Percentiles rank a stretch among this genome's conserved stretches.
Conservation (phyloP, 2,329 filamentous ascomycete genomes). For the Paecilomyces fulvus region DNA sequence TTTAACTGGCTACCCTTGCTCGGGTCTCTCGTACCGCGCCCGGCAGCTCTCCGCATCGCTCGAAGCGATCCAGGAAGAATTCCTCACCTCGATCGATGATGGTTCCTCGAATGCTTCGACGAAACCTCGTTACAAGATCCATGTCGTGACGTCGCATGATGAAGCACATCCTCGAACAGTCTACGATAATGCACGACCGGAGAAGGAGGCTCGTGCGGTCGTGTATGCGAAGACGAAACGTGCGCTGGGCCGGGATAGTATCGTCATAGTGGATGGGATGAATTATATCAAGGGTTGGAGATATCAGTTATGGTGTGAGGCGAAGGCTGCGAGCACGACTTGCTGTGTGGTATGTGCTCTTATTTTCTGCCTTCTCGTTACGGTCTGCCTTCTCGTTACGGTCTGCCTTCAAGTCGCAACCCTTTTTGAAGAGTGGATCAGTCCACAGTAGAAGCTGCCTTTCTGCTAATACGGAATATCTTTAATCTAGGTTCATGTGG, state of each 20-base stretch:
- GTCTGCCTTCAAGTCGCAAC: not conserved
- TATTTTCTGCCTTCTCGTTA: not conserved
- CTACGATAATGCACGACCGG: slow-evolving; percentile 49
- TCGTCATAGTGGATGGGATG: slow-evolving; percentile 56
- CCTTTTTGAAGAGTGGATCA: not conserved
- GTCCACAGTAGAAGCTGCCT: too few relatives aligned
- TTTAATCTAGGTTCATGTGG: slow-evolving; percentile 46
- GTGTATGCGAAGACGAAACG: slow-evolving; percentile 55
- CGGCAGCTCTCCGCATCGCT: slow-evolving; percentile 48
- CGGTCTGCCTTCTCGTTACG: not conserved
- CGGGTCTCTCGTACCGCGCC: slow-evolving; percentile 55
- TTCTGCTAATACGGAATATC: slow-evolving; percentile 10
- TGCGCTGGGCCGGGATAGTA: slow-evolving; percentile 46
- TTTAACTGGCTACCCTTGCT: slow-evolving; percentile 55
- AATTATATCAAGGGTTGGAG: slow-evolving; percentile 63
- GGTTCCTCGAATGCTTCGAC: slow-evolving; percentile 14
- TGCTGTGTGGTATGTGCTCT: slow-evolving; percentile 49
- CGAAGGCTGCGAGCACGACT: slow-evolving; percentile 53
- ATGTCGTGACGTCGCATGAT: slow-evolving; percentile 33
- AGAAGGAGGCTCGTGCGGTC: slow-evolving; percentile 57
- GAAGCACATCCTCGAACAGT: slow-evolving; percentile 40
- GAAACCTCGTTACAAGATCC: slow-evolving; percentile 36
- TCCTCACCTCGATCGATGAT: slow-evolving; percentile 23
- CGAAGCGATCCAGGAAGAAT: slow-evolving; percentile 40
- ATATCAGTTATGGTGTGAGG: slow-evolving; percentile 60